Percentiles rank a stretch among this genome's conserved stretches.
These are phyloP conservation scores for Kockovaella imperatae DNA, from an alignment of 768 basidiomycete species.

Conservation along the genomic window DNA sequence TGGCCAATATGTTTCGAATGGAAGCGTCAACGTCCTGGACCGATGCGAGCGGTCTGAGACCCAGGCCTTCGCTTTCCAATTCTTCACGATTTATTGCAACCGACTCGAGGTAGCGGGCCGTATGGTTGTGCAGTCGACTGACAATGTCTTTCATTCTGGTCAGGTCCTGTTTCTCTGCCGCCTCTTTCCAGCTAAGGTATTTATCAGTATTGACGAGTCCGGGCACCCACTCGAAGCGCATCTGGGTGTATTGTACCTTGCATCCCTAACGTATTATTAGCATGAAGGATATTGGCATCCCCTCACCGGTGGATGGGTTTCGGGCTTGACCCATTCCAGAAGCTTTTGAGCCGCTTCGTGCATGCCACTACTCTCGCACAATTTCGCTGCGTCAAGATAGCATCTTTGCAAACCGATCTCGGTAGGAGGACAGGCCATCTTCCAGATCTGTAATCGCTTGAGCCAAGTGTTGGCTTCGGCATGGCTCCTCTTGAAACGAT, in stretches of 20 bases:
- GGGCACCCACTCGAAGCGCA: slow-evolving; percentile 31
- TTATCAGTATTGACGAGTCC: neutral
- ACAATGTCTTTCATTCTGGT: slow-evolving; percentile 8
- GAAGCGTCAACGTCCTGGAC: neutral
- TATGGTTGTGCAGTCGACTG: slow-evolving; percentile 20
- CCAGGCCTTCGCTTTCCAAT: slow-evolving; percentile 25
- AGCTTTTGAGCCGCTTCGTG: slow-evolving; percentile 28
- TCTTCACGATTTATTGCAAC: slow-evolving; percentile 7
- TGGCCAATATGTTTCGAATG: slow-evolving; percentile 15
- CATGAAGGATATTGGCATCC: neutral
- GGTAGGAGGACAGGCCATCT: slow-evolving; percentile 30
- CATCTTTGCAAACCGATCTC: slow-evolving; percentile 26
- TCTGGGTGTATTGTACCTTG: slow-evolving; percentile 35
- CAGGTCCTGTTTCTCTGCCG: slow-evolving; percentile 9
- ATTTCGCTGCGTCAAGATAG: slow-evolving; percentile 38
- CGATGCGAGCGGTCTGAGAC: slow-evolving; percentile 14
- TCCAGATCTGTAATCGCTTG: slow-evolving; percentile 38
- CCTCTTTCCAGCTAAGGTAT: slow-evolving; percentile 27
- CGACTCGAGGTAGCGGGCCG: slow-evolving; percentile 10
- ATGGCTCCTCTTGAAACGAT: slow-evolving; percentile 36
- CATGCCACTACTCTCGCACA: slow-evolving; percentile 33
- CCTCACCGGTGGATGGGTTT: slow-evolving; percentile 23
- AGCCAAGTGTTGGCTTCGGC: slow-evolving; percentile 38
- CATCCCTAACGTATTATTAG: slow-evolving; percentile 22
- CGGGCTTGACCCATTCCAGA: slow-evolving; percentile 20